phyloP scores from a whole-genome alignment of 495 filamentous ascomycete species.

The Hypoxylon lienhwacheense region DNA sequence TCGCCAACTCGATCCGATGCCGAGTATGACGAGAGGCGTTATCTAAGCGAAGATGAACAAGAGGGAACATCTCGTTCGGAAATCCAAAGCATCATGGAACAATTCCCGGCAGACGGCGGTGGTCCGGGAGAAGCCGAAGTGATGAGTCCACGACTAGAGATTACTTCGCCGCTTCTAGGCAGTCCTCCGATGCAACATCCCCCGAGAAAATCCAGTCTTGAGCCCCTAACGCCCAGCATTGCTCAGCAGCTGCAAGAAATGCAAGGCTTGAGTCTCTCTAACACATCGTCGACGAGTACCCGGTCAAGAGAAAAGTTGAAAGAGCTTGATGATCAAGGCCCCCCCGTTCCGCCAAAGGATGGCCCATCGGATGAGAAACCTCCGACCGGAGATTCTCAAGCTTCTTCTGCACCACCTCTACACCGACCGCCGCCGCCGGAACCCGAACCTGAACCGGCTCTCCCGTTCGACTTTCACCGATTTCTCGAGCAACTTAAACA shows the following conservation, averaged over 20 bases:
- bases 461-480: slow-evolving; percentile 97
- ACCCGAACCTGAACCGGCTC: slow-evolving; percentile 84
- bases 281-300: slow-evolving; percentile 40
- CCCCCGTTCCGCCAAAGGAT: slow-evolving; percentile 56
- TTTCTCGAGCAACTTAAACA: slow-evolving; percentile 95
- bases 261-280: slow-evolving; percentile 49
- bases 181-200: slow-evolving; percentile 66
- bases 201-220: slow-evolving; percentile 81
- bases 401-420: slow-evolving; percentile 57
- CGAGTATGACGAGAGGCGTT: slow-evolving; percentile 55
- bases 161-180: slow-evolving; percentile 68
- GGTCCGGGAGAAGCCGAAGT: slow-evolving; percentile 72
- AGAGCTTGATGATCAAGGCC: slow-evolving; percentile 49
- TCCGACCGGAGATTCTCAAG: slow-evolving; percentile 42
- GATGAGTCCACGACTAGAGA: slow-evolving; percentile 77
- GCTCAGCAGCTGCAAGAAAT: slow-evolving; percentile 50
- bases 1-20: slow-evolving; percentile 62
- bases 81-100: slow-evolving; percentile 96
- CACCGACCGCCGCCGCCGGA: slow-evolving; percentile 74
- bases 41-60: slow-evolving; percentile 56
- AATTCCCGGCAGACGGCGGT: slow-evolving; percentile 68
- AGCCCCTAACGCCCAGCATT: slow-evolving; percentile 59
- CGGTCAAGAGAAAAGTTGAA: slow-evolving; percentile 44
- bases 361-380: slow-evolving; percentile 44
- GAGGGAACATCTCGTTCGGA: slow-evolving; percentile 76